phyloP scores from a whole-genome alignment of 192 early-diverging fungal genomes.

The Entrophospora sp. region DNA sequence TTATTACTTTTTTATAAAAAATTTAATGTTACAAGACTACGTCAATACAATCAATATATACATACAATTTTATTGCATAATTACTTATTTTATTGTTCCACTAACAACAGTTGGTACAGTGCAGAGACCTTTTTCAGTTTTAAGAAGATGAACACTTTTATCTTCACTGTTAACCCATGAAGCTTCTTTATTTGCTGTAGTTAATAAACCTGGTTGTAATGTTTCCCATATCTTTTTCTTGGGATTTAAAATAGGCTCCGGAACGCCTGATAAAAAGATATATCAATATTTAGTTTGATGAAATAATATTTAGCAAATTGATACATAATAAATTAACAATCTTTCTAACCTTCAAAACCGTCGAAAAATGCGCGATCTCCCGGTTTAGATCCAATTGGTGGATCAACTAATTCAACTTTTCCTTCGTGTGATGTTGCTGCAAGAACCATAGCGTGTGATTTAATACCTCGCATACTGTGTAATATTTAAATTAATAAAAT shows the following conservation, averaged over 20 bases:
- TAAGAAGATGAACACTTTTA: constrained; percentile 37
- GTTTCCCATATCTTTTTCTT: constrained; percentile 99
- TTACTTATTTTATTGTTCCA: constrained; percentile 64
- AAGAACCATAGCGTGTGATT: constrained; percentile 93
- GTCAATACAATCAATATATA: too few species aligned
- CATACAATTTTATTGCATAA: too few species aligned
- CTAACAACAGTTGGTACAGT: constrained; percentile 54
- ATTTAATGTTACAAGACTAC: too few species aligned
- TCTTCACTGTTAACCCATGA: constrained; percentile 48
- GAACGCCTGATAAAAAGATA: too few species aligned
- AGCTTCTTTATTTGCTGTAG: constrained; percentile 56
- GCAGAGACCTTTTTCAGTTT: constrained; percentile 40
- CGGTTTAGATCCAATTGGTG: constrained; percentile 74
- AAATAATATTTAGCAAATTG: not conserved
- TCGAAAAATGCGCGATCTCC: constrained; percentile 90
- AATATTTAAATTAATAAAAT: not conserved
- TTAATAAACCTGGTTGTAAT: constrained; percentile 82
- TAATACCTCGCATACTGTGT: constrained; percentile 77
- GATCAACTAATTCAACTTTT: constrained; percentile 86
- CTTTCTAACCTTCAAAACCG: constrained; percentile 64
- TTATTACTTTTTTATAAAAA: too few species aligned
- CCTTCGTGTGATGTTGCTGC: constrained; percentile 81
- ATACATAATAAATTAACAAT: too few species aligned
- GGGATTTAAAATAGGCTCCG: constrained; percentile 88
- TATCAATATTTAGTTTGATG: too few species aligned